Evolutionary conservation across 495 filamentous ascomycete genomes (phyloP).

Genomic region (Cetradonia linearis): DNA sequence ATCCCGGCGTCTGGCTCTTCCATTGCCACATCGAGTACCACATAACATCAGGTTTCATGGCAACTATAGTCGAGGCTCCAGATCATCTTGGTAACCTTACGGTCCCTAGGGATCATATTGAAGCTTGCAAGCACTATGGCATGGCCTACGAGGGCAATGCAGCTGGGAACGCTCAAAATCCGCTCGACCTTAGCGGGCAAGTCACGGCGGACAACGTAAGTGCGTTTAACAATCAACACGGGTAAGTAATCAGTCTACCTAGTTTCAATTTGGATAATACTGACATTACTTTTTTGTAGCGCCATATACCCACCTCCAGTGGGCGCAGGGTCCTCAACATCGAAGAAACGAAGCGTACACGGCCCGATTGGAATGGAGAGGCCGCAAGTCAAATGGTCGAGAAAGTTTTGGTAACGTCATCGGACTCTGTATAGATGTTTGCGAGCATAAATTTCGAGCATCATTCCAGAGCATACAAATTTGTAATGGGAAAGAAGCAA

Average conservation of each 20-base stretch:
- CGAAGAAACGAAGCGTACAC: slow-evolving; percentile 3
- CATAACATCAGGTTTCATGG: slow-evolving; percentile 35
- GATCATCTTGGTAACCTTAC: slow-evolving; percentile 28
- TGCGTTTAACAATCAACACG: slow-evolving; percentile 43
- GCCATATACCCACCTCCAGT: slow-evolving; percentile 10
- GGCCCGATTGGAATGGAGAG: background rate
- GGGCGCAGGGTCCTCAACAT: slow-evolving; percentile 11
- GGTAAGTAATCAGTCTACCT: slow-evolving; percentile 23
- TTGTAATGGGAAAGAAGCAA: background rate
- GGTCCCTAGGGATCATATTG: slow-evolving; percentile 53
- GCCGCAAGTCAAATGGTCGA: background rate
- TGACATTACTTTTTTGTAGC: background rate
- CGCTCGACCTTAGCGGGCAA: slow-evolving; percentile 49
- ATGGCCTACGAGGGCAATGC: slow-evolving; percentile 55
- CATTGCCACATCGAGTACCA: slow-evolving; percentile 67
- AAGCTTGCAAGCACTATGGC: slow-evolving; percentile 41
- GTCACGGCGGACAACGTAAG: slow-evolving; percentile 32
- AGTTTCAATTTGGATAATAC: background rate
- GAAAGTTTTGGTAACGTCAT: background rate
- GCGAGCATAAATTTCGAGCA: background rate
- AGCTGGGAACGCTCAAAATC: slow-evolving; percentile 51
- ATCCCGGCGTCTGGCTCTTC: slow-evolving; percentile 50
- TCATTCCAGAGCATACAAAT: background rate
- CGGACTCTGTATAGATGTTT: background rate
- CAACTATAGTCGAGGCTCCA: slow-evolving; percentile 43